Evolutionary conservation across 2,329 filamentous ascomycete genomes (phyloP), one percentile per base, ranked within the genome.

Genomic region (Ophiostoma angusticollis): DNA sequence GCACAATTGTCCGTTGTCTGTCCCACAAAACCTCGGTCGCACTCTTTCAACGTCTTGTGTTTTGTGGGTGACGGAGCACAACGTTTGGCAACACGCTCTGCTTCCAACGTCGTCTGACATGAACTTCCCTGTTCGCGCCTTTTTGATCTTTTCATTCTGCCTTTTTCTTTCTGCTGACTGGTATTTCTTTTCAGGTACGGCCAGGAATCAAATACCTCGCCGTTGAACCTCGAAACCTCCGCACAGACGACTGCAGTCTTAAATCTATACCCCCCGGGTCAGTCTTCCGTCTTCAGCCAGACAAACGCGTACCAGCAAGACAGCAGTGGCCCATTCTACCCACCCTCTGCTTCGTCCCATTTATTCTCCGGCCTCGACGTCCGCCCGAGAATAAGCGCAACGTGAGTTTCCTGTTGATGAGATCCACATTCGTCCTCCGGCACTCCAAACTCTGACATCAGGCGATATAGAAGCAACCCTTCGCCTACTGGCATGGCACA

Each of bases 401-500:
- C 62, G 71, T 75, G 68, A 49, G 69, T 70, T 41, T 47, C n/a
- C n/a, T n/a, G n/a, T n/a, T n/a, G n/a, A n/a, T n/a, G n/a, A n/a
- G n/a, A n/a, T n/a, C n/a, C n/a, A n/a, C n/a, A 51, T 51, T 45
- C 43, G 44, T 35, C 44, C 39, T 29, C 44, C 44, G 41, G 21
- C 32, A 33, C 24, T 13, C 9, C 19, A 14, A 6, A n/a, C n/a
- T n/a, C 36, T 42, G 8, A 41, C 34, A 24, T 14, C 4, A 5
- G 37, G 30, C 25, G 29, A 35, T 36, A 31, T 44, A 57, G 50
- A 52, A 71, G 61, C 59, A 69, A 58, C 55, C 62, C 60, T 41
- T 60, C 69, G 40, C 63, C 66, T 44, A 61, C 64, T 61, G 68
- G 67, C 52, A 74, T 75, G 68, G 65, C 68, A 62, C 68, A 72